Conservation (phyloP, 768 basidiomycete species). For the Mycena filopes region DNA sequence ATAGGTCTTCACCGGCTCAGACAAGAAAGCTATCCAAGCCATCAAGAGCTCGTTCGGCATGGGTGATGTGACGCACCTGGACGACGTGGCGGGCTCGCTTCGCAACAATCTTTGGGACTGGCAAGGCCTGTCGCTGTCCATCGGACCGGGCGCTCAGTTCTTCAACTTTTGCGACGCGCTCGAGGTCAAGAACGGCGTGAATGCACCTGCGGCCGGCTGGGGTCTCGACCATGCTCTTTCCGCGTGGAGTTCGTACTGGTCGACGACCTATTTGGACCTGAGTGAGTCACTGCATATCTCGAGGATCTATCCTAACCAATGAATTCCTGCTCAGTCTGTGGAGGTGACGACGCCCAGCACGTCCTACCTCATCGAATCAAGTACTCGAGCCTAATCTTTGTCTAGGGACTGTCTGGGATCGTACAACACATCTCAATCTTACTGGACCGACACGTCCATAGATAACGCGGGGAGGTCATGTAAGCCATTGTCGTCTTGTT, state of each 20-base stretch:
- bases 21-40: constrained; percentile 57
- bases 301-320: background rate
- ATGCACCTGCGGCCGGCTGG: constrained; percentile 64
- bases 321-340: constrained; percentile 63
- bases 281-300: constrained; percentile 48
- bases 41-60: constrained; percentile 73
- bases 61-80: constrained; percentile 63
- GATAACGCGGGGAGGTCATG: constrained; percentile 68
- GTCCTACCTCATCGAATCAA: constrained; percentile 32
- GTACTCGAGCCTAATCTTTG: background rate
- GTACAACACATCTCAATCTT: constrained; percentile 51
- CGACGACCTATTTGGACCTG: constrained; percentile 54
- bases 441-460: constrained; percentile 65
- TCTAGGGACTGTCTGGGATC: constrained; percentile 54
- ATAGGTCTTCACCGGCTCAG: constrained; percentile 54
- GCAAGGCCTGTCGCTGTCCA: constrained; percentile 67
- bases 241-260: constrained; percentile 72
- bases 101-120: constrained; percentile 73
- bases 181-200: constrained; percentile 67
- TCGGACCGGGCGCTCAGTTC: constrained; percentile 59
- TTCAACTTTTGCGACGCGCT: constrained; percentile 75
- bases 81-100: constrained; percentile 73
- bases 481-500: background rate
- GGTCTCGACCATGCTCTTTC: constrained; percentile 68
- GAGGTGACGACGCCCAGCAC: constrained; percentile 56